A percentile compares a stretch with the other conserved stretches of the same genome.
phyloP scores from a whole-genome alignment of 345 rosid genomes.

The Populus nigra region DNA sequence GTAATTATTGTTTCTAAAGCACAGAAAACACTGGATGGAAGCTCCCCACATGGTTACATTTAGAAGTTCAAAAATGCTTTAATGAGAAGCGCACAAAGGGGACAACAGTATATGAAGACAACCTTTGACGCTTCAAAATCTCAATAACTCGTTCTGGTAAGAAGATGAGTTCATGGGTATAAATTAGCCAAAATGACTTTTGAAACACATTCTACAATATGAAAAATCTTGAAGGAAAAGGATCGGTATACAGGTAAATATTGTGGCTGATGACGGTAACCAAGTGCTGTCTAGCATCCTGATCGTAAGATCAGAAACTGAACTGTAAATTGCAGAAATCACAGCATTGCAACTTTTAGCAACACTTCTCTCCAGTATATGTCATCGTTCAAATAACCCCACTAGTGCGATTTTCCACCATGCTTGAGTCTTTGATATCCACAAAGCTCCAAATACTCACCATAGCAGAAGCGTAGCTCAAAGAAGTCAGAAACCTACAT shows the following conservation, averaged over 20 bases:
- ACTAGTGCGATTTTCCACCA: slow-evolving; percentile 10
- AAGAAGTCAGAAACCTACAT: background rate
- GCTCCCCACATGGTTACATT: background rate
- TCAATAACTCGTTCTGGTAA: background rate
- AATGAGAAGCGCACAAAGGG: background rate
- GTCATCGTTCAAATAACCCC: slow-evolving; percentile 14
- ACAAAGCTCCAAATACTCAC: background rate
- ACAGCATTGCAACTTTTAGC: background rate
- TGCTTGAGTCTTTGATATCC: slow-evolving; percentile 5
- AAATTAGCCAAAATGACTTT: background rate
- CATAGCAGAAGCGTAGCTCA: slow-evolving; percentile 7
- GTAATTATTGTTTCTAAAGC: background rate
- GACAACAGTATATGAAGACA: background rate
- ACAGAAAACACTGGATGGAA: background rate
- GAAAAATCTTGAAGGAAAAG: slow-evolving; percentile 1
- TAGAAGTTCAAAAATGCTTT: too few species aligned
- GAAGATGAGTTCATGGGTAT: background rate
- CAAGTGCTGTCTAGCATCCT: slow-evolving; percentile 11
- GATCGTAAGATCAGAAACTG: slow-evolving; percentile 14
- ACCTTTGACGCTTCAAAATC: background rate
- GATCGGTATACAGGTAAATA: slow-evolving; percentile 6
- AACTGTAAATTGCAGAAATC: slow-evolving; percentile 7
- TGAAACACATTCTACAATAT: background rate
- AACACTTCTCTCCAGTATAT: background rate
- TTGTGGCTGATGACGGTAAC: background rate